These are phyloP conservation scores for Eimeria zaria DNA, from an alignment of 169 alveolate genomes.

Conservation along the genomic window DNA sequence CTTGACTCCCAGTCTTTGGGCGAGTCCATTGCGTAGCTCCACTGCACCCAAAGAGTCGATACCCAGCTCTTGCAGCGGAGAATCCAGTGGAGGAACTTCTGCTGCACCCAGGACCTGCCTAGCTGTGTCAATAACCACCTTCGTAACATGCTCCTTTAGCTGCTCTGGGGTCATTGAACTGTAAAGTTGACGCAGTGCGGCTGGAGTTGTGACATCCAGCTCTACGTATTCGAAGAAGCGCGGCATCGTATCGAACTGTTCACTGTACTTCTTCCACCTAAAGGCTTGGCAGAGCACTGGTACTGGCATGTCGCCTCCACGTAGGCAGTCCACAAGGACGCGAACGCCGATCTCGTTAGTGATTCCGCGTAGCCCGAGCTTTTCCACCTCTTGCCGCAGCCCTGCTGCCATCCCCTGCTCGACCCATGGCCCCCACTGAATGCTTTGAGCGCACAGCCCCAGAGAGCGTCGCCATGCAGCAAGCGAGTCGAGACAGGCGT, in stretches of 20 bases:
- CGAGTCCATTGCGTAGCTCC: slow-evolving; percentile 89
- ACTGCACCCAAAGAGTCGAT: slow-evolving; percentile 91
- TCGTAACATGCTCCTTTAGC: slow-evolving; percentile 41
- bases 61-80: slow-evolving; percentile 89
- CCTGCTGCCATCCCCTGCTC: slow-evolving; percentile 88
- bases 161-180: slow-evolving; percentile 59
- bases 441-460: slow-evolving; percentile 87
- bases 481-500: slow-evolving; percentile 88
- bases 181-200: slow-evolving; percentile 17
- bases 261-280: slow-evolving; percentile 85
- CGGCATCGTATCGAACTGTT: slow-evolving; percentile 77
- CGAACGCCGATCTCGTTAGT: slow-evolving; percentile 88
- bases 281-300: slow-evolving; percentile 87
- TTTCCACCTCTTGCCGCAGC: slow-evolving; percentile 87
- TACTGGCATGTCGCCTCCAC: not conserved
- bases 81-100: slow-evolving; percentile 67
- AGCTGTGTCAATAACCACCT: slow-evolving; percentile 59
- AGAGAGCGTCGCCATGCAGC: slow-evolving; percentile 86
- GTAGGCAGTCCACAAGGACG: slow-evolving; percentile 67
- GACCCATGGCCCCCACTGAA: slow-evolving; percentile 92
- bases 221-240: slow-evolving; percentile 45
- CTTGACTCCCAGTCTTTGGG: slow-evolving; percentile 87
- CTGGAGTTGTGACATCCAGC: slow-evolving; percentile 34
- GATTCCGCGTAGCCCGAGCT: slow-evolving; percentile 86
- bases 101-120: slow-evolving; percentile 71